Percentiles rank a stretch among this genome's conserved stretches.
Evolutionary conservation across 2,329 filamentous ascomycete species (phyloP).

Genomic region (Aspergillus felis): DNA sequence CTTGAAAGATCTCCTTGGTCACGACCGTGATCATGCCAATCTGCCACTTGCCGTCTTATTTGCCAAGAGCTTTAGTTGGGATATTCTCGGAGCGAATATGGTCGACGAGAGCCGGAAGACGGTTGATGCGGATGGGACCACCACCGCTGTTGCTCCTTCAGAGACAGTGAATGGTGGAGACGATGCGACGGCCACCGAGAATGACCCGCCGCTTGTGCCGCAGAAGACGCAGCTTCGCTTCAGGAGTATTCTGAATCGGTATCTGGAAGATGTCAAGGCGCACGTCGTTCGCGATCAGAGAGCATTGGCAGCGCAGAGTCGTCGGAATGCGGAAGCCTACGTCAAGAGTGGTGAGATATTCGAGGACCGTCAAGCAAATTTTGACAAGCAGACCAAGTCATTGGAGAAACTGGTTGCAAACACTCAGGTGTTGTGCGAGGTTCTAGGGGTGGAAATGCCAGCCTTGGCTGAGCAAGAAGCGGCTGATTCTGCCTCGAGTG

Average conservation of each 20-base stretch:
- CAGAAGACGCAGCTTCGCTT: constrained; percentile 81
- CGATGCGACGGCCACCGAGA: constrained; percentile 40
- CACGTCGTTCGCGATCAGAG: constrained; percentile 92
- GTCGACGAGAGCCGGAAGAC: constrained; percentile 75
- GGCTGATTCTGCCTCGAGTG: constrained; percentile 60
- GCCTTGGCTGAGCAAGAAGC: constrained; percentile 82
- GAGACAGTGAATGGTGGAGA: constrained; percentile 52
- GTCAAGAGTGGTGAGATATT: constrained; percentile 98
- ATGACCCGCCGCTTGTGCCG: constrained; percentile 71
- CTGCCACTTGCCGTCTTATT: constrained; percentile 89
- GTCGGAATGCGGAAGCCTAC: constrained; percentile 95
- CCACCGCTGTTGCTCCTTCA: constrained; percentile 45
- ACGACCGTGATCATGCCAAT: constrained; percentile 90
- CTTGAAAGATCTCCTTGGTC: constrained; percentile 90
- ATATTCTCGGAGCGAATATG: constrained; percentile 77
- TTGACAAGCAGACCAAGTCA: constrained; percentile 87
- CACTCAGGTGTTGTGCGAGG: constrained; percentile 85
- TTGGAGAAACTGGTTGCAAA: constrained; percentile 89
- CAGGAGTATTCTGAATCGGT: constrained; percentile 76
- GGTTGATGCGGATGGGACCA: constrained; percentile 74
- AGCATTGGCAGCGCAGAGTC: constrained; percentile 76
- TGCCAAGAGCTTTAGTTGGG: constrained; percentile 94
- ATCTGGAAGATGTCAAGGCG: constrained; percentile 87
- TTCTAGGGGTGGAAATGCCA: constrained; percentile 87
- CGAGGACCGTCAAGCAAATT: constrained; percentile 92